Conservation (phyloP, 345 rosid genomes). For the Acer yangbiense region DNA sequence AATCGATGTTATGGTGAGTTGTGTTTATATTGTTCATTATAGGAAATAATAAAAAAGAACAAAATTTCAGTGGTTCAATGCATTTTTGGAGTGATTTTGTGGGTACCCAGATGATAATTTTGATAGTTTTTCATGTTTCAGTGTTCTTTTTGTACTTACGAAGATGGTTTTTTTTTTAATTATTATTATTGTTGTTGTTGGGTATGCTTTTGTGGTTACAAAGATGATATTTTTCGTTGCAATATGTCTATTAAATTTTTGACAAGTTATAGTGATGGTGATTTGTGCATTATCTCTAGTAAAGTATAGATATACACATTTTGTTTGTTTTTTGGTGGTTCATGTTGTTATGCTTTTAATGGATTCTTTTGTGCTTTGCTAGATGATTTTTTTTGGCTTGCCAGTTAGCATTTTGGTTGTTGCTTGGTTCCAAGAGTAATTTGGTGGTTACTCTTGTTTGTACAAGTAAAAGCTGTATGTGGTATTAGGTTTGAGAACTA, state of each 20-base stretch:
- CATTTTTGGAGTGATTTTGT: not conserved
- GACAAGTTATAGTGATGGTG: not conserved
- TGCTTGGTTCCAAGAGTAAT: not conserved
- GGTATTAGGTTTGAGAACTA: too few species aligned
- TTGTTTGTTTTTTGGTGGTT: not conserved
- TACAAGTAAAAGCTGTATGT: too few species aligned
- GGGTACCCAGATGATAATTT: not conserved
- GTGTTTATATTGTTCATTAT: not conserved
- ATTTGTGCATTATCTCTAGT: not conserved
- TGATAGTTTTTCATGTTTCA: not conserved
- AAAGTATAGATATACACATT: not conserved
- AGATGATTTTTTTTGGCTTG: not conserved
- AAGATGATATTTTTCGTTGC: not conserved
- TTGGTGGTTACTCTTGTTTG: not conserved
- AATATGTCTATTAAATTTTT: not conserved
- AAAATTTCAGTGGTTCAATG: not conserved
- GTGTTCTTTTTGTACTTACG: not conserved
- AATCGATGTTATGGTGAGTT: constrained; percentile 67
- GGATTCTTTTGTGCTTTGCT: not conserved
- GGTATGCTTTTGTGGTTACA: not conserved
- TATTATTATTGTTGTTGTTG: not conserved
- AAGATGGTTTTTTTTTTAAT: not conserved
- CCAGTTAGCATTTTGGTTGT: not conserved
- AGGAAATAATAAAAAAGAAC: not conserved
- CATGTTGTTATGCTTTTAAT: not conserved